Percentiles rank a stretch among this genome's conserved stretches.
These are phyloP conservation scores for Quercus alba DNA, from an alignment of 306 rosid species.

Conservation along the genomic window DNA sequence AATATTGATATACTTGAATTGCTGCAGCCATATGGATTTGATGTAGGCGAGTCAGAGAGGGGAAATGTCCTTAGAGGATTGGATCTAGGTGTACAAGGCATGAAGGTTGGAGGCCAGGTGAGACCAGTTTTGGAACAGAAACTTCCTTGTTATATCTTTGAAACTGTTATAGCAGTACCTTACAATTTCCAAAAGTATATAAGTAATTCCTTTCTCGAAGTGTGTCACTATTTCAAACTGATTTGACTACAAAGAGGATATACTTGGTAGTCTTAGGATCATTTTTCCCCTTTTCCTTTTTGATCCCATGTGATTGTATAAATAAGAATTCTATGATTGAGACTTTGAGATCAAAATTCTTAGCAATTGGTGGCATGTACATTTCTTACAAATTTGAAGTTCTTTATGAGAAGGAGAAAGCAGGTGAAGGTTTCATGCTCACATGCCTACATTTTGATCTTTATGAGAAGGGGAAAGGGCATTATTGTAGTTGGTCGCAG, in stretches of 20 bases:
- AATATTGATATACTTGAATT: constrained; percentile 29
- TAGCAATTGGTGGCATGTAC: not conserved
- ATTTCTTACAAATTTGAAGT: too few species aligned
- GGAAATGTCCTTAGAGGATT: constrained; percentile 88
- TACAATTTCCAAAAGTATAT: not conserved
- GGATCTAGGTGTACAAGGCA: constrained; percentile 89
- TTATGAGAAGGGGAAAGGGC: not conserved
- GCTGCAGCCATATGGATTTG: constrained; percentile 97
- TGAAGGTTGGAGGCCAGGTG: constrained; percentile 96
- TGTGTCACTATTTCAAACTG: not conserved
- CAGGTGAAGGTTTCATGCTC: too few species aligned
- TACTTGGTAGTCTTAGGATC: not conserved
- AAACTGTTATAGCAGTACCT: not conserved
- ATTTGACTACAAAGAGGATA: not conserved
- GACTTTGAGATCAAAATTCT: not conserved
- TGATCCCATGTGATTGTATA: not conserved
- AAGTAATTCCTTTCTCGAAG: not conserved
- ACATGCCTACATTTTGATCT: not conserved
- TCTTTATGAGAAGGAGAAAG: not conserved
- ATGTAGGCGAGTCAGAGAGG: constrained; percentile 85
- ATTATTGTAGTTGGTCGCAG: constrained; percentile 13
- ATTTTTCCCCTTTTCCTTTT: too few species aligned
- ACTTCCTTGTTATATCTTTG: constrained; percentile 6
- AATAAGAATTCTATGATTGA: not conserved
- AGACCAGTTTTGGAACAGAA: constrained; percentile 23